These are phyloP conservation scores for Capronia americana DNA, from an alignment of 2,329 filamentous ascomycete genomes.

Conservation along the genomic window DNA sequence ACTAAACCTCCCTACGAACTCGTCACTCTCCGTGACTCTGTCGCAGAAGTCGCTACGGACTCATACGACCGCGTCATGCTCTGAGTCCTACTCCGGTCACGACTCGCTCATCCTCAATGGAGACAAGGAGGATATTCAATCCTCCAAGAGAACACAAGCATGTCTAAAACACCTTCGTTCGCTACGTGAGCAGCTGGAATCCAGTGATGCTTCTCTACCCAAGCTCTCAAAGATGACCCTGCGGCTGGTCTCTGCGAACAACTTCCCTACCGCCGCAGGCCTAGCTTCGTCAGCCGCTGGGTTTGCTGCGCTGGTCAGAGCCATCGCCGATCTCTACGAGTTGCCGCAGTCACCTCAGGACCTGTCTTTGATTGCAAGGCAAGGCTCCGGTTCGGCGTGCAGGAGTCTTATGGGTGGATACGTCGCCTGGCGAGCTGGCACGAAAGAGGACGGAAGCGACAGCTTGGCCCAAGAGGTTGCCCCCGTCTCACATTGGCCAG, in stretches of 20 bases:
- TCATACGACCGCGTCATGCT: conserved; percentile 93
- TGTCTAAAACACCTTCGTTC: conserved; percentile 86
- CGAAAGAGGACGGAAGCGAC: conserved; percentile 78
- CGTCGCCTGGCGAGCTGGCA: conserved; percentile 89
- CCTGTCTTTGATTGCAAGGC: conserved; percentile 85
- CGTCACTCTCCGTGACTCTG: conserved; percentile 94
- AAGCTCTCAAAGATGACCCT: conserved; percentile 79
- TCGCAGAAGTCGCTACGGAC: conserved; percentile 93
- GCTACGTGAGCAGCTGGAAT: conserved; percentile 78
- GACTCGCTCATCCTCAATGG: conserved; percentile 86
- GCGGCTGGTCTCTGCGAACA: conserved; percentile 93
- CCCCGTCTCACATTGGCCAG: conserved; percentile 87
- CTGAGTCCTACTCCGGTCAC: conserved; percentile 66
- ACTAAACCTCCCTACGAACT: conserved; percentile 97
- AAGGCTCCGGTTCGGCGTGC: conserved; percentile 94
- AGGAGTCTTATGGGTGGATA: conserved; percentile 86
- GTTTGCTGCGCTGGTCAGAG: conserved; percentile 69
- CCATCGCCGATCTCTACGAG: conserved; percentile 89
- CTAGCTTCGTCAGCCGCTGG: conserved; percentile 66
- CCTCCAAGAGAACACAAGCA: conserved; percentile 87
- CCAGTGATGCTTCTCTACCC: conserved; percentile 73
- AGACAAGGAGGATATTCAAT: conserved; percentile 76
- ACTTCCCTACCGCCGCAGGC: conserved; percentile 97
- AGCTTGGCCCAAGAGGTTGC: conserved; percentile 88
- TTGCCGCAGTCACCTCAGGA: conserved; percentile 81